Percentiles rank a stretch among this genome's conserved stretches.
Conservation (phyloP, 345 rosid species). For the Anacardium occidentale region DNA sequence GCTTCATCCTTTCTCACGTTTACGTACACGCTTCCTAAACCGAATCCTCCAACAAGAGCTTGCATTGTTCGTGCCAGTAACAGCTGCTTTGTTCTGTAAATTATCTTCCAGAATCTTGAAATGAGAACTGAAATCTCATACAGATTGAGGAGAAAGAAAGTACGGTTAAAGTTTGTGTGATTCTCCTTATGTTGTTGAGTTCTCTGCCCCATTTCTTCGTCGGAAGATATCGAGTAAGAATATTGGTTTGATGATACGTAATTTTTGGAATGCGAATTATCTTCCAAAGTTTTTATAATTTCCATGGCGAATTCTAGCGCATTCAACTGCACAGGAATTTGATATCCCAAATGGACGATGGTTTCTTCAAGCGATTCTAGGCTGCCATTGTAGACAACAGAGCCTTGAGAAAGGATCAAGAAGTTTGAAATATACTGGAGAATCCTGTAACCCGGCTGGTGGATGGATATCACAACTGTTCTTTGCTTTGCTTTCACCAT, state of each 20-base stretch:
- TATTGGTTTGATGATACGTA: slow-evolving; percentile 7
- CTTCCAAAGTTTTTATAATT: slow-evolving; percentile 48
- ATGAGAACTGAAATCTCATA: slow-evolving; percentile 62
- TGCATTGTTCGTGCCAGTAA: slow-evolving; percentile 85
- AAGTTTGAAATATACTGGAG: slow-evolving; percentile 65
- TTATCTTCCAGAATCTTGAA: slow-evolving; percentile 78
- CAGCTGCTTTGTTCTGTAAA: slow-evolving; percentile 77
- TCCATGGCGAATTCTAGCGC: slow-evolving; percentile 86
- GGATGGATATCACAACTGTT: slow-evolving; percentile 62
- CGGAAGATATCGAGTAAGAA: slow-evolving; percentile 35
- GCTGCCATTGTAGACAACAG: slow-evolving; percentile 56
- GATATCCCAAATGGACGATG: slow-evolving; percentile 52
- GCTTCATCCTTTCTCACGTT: slow-evolving; percentile 56
- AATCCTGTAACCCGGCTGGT: slow-evolving; percentile 74
- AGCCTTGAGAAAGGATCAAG: slow-evolving; percentile 54
- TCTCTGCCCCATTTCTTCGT: slow-evolving; percentile 15
- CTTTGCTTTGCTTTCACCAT: slow-evolving; percentile 63
- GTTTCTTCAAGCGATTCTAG: slow-evolving; percentile 62
- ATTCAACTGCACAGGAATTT: slow-evolving; percentile 66
- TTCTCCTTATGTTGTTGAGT: slow-evolving; percentile 21
- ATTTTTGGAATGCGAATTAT: slow-evolving; percentile 25
- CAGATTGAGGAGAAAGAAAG: slow-evolving; percentile 27
- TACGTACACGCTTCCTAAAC: slow-evolving; percentile 71
- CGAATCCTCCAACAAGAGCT: slow-evolving; percentile 76
- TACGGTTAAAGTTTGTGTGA: slow-evolving; percentile 5